Evolutionary conservation across 305 asterid genomes (phyloP).

Genomic region (Fraxinus baroniana): DNA sequence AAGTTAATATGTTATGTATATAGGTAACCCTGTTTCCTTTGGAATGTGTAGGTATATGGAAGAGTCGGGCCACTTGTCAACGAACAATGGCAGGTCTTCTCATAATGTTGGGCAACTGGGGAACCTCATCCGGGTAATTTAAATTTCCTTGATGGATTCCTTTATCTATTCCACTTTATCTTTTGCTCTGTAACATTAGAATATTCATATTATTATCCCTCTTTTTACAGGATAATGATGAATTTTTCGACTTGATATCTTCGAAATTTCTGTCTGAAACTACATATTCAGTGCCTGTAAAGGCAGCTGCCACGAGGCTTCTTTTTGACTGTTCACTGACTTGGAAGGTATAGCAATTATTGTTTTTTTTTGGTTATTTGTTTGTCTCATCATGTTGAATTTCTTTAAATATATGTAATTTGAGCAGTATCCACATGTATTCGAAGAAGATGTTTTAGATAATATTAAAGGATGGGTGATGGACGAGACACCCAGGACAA

Average conservation of each 20-base stretch:
- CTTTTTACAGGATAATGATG: slow-evolving; percentile 87
- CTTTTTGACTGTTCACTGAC: slow-evolving; percentile 90
- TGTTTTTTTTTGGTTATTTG: slow-evolving; percentile 3
- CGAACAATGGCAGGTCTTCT: slow-evolving; percentile 74
- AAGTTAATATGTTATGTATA: not conserved
- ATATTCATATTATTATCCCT: slow-evolving; percentile 19
- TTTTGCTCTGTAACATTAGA: not conserved
- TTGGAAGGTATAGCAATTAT: slow-evolving; percentile 61
- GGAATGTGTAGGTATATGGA: slow-evolving; percentile 66
- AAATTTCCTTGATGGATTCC: not conserved
- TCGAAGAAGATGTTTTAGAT: slow-evolving; percentile 83
- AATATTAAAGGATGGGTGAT: slow-evolving; percentile 86
- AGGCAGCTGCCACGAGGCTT: slow-evolving; percentile 86
- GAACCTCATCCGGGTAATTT: slow-evolving; percentile 79
- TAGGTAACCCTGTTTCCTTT: slow-evolving; percentile 13
- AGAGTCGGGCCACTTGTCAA: slow-evolving; percentile 62
- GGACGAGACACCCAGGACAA: slow-evolving; percentile 60
- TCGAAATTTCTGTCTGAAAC: slow-evolving; percentile 69
- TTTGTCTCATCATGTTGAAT: slow-evolving; percentile 13
- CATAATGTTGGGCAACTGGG: slow-evolving; percentile 92
- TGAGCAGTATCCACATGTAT: slow-evolving; percentile 87
- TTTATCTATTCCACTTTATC: not conserved
- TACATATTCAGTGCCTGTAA: slow-evolving; percentile 67
- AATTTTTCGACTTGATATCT: slow-evolving; percentile 84
- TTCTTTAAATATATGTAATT: slow-evolving; percentile 28